Percentiles rank a stretch among this genome's conserved stretches.
Conservation (phyloP, 2,329 filamentous ascomycete species). For the Aureobasidium musti region DNA sequence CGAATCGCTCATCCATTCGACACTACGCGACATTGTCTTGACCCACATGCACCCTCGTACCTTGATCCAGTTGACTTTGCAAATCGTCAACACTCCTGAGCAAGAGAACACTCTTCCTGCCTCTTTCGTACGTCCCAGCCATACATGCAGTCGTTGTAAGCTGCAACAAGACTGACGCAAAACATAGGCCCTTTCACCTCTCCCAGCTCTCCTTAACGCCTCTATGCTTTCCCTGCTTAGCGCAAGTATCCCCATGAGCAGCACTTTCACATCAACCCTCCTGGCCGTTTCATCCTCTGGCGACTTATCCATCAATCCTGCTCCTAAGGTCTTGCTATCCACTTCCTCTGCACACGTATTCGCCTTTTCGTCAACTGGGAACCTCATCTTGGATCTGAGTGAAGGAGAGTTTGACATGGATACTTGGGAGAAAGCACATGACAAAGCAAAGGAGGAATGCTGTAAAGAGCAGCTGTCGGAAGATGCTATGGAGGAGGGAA, state of each 20-base stretch:
- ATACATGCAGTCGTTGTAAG: slow-evolving; percentile 20
- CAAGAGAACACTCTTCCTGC: slow-evolving; percentile 63
- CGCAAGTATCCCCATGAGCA: slow-evolving; percentile 76
- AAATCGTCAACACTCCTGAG: slow-evolving; percentile 68
- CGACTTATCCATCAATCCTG: slow-evolving; percentile 54
- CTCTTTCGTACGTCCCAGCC: slow-evolving; percentile 55
- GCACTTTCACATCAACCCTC: slow-evolving; percentile 64
- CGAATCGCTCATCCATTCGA: slow-evolving; percentile 71
- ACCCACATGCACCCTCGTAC: slow-evolving; percentile 74
- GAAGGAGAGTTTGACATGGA: slow-evolving; percentile 74
- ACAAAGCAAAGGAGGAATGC: slow-evolving; percentile 67
- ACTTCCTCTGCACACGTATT: slow-evolving; percentile 79
- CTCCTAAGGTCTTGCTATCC: slow-evolving; percentile 60
- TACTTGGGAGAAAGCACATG: slow-evolving; percentile 72
- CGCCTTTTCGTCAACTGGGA: slow-evolving; percentile 72
- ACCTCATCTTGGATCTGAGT: slow-evolving; percentile 77
- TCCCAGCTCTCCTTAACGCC: slow-evolving; percentile 81
- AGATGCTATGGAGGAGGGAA: slow-evolving; percentile 43
- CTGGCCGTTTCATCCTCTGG: slow-evolving; percentile 42
- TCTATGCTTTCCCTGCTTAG: slow-evolving; percentile 76
- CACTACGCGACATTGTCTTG: slow-evolving; percentile 72
- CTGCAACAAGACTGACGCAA: slow-evolving; percentile 19
- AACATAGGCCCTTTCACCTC: slow-evolving; percentile 69
- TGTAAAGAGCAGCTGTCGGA: slow-evolving; percentile 49
- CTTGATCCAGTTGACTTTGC: slow-evolving; percentile 79